phyloP scores from a whole-genome alignment of 495 filamentous ascomycete genomes.

The Xylaria nigripes region DNA sequence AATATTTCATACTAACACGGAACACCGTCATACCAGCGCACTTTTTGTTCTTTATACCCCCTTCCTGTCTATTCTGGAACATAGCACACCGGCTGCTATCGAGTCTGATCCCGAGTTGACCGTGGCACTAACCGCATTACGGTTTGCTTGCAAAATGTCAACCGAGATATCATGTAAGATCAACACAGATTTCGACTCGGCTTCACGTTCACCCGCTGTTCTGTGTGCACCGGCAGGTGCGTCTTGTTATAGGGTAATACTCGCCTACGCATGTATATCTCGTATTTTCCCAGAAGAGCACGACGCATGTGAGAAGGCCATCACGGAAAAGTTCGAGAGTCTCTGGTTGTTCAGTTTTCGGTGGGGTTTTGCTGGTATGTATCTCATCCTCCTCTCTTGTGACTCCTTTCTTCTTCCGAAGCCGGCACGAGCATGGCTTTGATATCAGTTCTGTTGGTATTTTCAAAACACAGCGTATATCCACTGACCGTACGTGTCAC shows the following conservation, averaged over 20 bases:
- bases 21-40: not conserved
- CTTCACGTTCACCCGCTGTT: conserved; percentile 15
- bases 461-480: not conserved
- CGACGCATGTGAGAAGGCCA: conserved; percentile 15
- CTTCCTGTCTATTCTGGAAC: conserved; percentile 4
- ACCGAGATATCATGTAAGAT: conserved; percentile 27
- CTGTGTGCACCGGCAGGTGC: conserved; percentile 26
- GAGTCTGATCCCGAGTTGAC: conserved; percentile 16
- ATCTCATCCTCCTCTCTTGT: not conserved
- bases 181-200: conserved; percentile 18
- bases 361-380: conserved; percentile 27
- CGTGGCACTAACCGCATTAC: conserved; percentile 20
- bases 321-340: conserved; percentile 28
- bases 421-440: not conserved
- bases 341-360: conserved; percentile 23
- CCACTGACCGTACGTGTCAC: not conserved
- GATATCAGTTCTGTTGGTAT: too few relatives aligned
- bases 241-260: conserved; percentile 22
- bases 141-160: conserved; percentile 29
- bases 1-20: not conserved
- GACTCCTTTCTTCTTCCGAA: too few relatives aligned
- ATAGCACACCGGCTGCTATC: not conserved
- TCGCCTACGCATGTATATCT: conserved; percentile 14
- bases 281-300: conserved; percentile 22
- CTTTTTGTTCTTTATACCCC: conserved; percentile 12